Evolutionary conservation across 108 stramenopile species (phyloP).

Genomic region (Conticribra guillardii): DNA sequence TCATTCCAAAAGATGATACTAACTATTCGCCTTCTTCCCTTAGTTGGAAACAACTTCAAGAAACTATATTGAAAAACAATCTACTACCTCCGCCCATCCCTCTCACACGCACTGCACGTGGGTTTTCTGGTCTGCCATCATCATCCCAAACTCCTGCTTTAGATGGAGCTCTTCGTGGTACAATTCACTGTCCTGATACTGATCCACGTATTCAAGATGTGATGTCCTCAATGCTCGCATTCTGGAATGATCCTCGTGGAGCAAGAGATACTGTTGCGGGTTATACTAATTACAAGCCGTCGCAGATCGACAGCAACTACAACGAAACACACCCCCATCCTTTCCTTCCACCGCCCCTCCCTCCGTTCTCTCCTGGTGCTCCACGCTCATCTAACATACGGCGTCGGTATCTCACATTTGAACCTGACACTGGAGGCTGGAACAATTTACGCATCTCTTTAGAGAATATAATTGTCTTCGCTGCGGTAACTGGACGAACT

Average conservation of each 20-base stretch:
- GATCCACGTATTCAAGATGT: constrained; percentile 29
- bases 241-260: constrained; percentile 81
- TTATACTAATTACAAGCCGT: constrained; percentile 43
- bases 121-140: constrained; percentile 66
- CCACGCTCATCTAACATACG: constrained; percentile 8
- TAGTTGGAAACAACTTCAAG: constrained; percentile 28
- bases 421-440: constrained; percentile 80
- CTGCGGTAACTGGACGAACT: constrained; percentile 79
- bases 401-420: constrained; percentile 66
- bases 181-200: constrained; percentile 29
- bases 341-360: constrained; percentile 29
- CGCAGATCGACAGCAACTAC: too few relatives aligned
- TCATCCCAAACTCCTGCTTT: constrained; percentile 65
- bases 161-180: constrained; percentile 58
- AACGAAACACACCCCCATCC: constrained; percentile 21
- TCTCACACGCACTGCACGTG: constrained; percentile 51
- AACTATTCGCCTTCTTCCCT: neutral
- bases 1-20: too few relatives aligned
- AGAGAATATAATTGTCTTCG: constrained; percentile 80
- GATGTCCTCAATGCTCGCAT: constrained; percentile 54
- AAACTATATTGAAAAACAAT: constrained; percentile 22
- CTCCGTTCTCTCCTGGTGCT: neutral
- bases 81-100: constrained; percentile 37
- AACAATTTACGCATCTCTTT: constrained; percentile 84
- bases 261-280: constrained; percentile 49